These are phyloP conservation scores for Pisolithus microcarpus DNA, from an alignment of 768 basidiomycete genomes.

Conservation along the genomic window DNA sequence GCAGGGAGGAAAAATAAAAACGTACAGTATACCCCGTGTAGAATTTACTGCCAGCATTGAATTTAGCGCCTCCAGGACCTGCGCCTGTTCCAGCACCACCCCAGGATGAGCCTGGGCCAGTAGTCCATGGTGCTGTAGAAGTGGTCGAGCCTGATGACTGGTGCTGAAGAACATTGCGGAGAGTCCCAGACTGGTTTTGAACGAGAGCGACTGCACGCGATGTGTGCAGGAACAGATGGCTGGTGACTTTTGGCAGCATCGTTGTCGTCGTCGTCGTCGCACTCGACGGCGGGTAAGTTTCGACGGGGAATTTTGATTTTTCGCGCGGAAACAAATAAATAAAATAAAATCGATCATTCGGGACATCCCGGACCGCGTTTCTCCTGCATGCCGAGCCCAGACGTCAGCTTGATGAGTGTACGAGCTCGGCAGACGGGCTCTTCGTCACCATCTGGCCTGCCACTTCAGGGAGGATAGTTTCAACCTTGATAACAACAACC, in stretches of 20 bases:
- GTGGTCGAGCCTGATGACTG: constrained; percentile 46
- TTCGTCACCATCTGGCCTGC: no score
- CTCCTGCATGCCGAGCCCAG: neutral
- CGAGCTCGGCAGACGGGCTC: no score
- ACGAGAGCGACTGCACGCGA: constrained; percentile 70
- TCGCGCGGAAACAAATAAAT: neutral
- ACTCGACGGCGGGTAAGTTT: neutral
- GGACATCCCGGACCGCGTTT: neutral
- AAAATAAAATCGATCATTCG: neutral
- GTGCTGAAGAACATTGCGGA: constrained; percentile 71
- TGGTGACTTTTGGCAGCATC: constrained; percentile 82
- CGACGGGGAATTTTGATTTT: neutral
- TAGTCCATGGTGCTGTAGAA: constrained; percentile 31
- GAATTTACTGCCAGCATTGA: constrained; percentile 64
- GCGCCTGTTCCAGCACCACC: constrained; percentile 43
- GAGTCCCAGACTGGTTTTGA: constrained; percentile 60
- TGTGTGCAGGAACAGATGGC: constrained; percentile 69
- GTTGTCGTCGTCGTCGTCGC: constrained; percentile 5
- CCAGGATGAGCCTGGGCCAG: constrained; percentile 44
- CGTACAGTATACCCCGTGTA: constrained; percentile 58
- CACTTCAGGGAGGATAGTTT: no score
- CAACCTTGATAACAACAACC: no score
- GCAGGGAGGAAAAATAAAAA: constrained; percentile 18
- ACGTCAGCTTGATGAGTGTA: no score
- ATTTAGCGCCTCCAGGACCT: constrained; percentile 67